These are phyloP conservation scores for Lodderomyces theae DNA, from an alignment of 1,139 yeast genomes.

Conservation along the genomic window DNA sequence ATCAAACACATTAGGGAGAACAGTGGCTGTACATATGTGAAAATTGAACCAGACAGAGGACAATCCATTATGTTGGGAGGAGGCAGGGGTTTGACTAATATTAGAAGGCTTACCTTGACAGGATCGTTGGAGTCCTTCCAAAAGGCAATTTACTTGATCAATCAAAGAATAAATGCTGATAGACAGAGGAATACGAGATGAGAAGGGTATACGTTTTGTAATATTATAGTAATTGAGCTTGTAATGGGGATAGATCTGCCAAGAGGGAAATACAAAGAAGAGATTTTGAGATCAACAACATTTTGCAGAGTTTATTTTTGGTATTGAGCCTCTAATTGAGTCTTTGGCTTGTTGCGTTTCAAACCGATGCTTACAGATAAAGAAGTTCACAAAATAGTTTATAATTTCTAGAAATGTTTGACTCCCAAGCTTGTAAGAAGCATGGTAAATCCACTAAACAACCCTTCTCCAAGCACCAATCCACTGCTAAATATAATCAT, in stretches of 20 bases:
- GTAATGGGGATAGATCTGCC: no score
- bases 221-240: conserved; percentile 1
- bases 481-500: conserved; percentile 91
- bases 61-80: conserved; percentile 52
- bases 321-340: no score
- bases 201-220: neutral
- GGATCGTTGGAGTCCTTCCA: conserved; percentile 72
- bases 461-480: conserved; percentile 88
- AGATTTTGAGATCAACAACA: no score
- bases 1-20: conserved; percentile 75
- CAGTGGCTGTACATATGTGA: conserved; percentile 71
- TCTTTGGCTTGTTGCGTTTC: no score
- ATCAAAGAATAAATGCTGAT: conserved; percentile 70
- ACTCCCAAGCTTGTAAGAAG: conserved; percentile 63
- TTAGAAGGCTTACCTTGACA: conserved; percentile 66
- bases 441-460: conserved; percentile 81
- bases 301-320: no score
- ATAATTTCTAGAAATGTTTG: conserved; percentile 32
- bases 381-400: no score
- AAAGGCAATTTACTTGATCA: conserved; percentile 73
- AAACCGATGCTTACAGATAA: no score
- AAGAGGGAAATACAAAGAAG: no score
- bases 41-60: conserved; percentile 55
- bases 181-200: conserved; percentile 41
- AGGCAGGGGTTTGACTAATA: conserved; percentile 53